Percentiles rank a stretch among this genome's conserved stretches.
phyloP scores from a whole-genome alignment of 768 basidiomycete genomes.

The Lentinula detonsa region DNA sequence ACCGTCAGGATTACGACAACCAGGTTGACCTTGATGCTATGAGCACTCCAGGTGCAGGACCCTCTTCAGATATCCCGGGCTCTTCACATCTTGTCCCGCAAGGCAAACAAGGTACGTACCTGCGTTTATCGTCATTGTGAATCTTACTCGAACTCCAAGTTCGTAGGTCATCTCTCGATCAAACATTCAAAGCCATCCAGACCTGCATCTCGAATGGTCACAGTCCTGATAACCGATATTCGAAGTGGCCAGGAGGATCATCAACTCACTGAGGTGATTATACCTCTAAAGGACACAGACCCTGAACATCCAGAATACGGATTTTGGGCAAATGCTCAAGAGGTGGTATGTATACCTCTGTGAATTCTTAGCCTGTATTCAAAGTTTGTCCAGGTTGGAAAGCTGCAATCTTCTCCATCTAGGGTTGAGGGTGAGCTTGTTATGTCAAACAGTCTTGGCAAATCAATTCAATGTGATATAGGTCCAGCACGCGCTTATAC shows the following conservation, averaged over 20 bases:
- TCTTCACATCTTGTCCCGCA: not conserved
- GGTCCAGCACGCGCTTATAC: conserved; percentile 68
- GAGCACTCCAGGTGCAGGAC: not conserved
- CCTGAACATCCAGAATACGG: conserved; percentile 38
- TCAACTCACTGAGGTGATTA: conserved; percentile 60
- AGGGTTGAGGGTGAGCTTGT: conserved; percentile 58
- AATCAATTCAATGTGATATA: conserved; percentile 35
- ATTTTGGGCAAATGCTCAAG: conserved; percentile 67
- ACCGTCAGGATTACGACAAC: conserved; percentile 27
- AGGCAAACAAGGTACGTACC: not conserved
- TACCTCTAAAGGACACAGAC: conserved; percentile 46
- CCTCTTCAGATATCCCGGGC: not conserved
- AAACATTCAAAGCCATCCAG: conserved; percentile 4
- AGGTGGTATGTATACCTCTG: conserved; percentile 35
- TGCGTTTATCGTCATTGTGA: not conserved
- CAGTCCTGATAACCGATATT: conserved; percentile 59
- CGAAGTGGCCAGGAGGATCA: conserved; percentile 48
- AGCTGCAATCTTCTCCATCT: conserved; percentile 55
- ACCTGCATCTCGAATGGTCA: conserved; percentile 36
- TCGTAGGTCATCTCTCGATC: not conserved
- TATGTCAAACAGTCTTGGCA: conserved; percentile 1
- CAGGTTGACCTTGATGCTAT: not conserved
- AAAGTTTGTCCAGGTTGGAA: conserved; percentile 29
- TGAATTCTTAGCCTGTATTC: not conserved
- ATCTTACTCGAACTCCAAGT: not conserved